Percentiles rank a stretch among this genome's conserved stretches.
These are phyloP conservation scores for Saccharum officinarum DNA, from an alignment of 176 grass and related monocot genomes.

Conservation along the genomic window DNA sequence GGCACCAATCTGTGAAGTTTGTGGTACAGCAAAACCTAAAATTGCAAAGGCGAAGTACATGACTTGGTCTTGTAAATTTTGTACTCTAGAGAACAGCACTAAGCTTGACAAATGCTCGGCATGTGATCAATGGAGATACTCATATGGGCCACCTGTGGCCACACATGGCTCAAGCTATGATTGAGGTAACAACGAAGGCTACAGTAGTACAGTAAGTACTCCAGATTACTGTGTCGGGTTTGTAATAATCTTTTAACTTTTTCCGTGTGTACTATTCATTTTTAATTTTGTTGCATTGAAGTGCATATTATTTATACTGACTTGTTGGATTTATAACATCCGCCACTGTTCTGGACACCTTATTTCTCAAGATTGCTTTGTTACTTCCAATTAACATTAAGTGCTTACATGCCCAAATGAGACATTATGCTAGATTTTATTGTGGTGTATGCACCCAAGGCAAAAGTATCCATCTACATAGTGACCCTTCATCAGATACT, in stretches of 20 bases:
- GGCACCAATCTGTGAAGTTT: conserved; percentile 81
- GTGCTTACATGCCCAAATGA: neutral
- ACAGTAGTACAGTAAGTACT: conserved; percentile 30
- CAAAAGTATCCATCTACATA: conserved; percentile 1
- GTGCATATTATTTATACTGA: neutral
- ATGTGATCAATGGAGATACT: conserved; percentile 89
- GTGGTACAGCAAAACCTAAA: conserved; percentile 71
- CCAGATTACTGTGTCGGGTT: neutral
- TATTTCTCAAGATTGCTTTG: neutral
- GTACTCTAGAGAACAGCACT: conserved; percentile 74
- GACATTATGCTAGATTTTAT: neutral
- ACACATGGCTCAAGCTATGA: conserved; percentile 51
- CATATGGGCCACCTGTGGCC: conserved; percentile 62
- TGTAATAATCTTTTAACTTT: neutral
- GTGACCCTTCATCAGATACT: neutral
- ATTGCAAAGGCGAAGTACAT: conserved; percentile 57
- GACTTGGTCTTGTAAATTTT: conserved; percentile 91
- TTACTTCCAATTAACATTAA: neutral
- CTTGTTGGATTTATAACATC: neutral
- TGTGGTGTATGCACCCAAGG: neutral
- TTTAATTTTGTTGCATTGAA: neutral
- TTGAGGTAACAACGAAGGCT: conserved; percentile 27
- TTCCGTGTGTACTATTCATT: neutral
- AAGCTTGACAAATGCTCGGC: conserved; percentile 89
- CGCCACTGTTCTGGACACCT: neutral